Evolutionary conservation across 257 asterid genomes (phyloP), one percentile per base, ranked within the genome.

Genomic region (Solanum etuberosum): DNA sequence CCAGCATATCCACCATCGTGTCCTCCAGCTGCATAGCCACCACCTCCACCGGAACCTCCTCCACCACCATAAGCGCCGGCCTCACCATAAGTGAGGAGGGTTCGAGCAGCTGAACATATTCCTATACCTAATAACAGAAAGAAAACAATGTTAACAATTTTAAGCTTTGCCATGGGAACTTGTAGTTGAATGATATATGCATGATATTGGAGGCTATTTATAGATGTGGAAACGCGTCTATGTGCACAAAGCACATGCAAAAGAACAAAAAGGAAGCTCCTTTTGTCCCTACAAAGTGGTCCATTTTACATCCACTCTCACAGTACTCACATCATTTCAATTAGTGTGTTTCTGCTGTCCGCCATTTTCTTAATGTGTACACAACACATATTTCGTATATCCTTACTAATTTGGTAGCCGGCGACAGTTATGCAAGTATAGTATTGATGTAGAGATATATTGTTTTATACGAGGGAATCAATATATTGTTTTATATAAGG

Each of bases 51-150:
- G 20, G 74, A 67, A 8, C 77, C 77, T 70, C 77, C 77, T 15
- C 40, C 74, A 67, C 74, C 74, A 27, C 85, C 90, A 23, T n/a
- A 83, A 7, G 91, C 93, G 1, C 46, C 85, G 5, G 35, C 46
- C 21, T 88, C 94, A 42, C 90, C 86, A 25, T 80, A 73, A 31
- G 86, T 89, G 87, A 90, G 90, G 38, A 90, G 90, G 38, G 88
- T 43, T 86, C 92, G 86, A 43, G 89, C 85, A 23, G 89, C 92
- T 51, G 85, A 72, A 73, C 89, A 86, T 71, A 88, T 63, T 43
- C 89, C 85, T 37, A 90, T 61, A 3, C 90, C 88, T 35, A 90
- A 51, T 59, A 88, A 21, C 70, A 90, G 73, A 88, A 87, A 89
- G 59, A 89, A 71, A 73, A 85, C 34, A 70, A 90, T 27, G 48